A percentile compares a stretch with the other conserved stretches of the same genome.
Evolutionary conservation across 768 basidiomycete species (phyloP).

Genomic region (Boletus edulis): DNA sequence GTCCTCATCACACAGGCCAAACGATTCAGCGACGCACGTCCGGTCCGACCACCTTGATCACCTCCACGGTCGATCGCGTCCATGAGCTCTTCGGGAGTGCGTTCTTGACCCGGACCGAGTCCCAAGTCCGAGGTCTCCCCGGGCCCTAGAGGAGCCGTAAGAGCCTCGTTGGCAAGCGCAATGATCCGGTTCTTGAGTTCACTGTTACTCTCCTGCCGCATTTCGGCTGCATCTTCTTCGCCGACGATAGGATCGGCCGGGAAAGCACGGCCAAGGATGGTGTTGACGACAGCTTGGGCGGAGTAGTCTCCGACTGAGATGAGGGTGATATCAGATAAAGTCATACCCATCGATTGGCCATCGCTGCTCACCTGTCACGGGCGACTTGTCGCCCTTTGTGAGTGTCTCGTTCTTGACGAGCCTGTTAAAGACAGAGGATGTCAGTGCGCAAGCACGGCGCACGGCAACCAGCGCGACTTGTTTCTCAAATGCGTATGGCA

Average conservation of each 20-base stretch:
- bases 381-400: constrained; percentile 88
- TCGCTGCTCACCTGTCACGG: constrained; percentile 68
- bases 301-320: constrained; percentile 85
- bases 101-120: constrained; percentile 57
- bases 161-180: constrained; percentile 76
- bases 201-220: constrained; percentile 49
- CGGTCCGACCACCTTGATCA: constrained; percentile 64
- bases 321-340: background rate
- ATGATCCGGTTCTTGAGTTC: constrained; percentile 65
- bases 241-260: constrained; percentile 88
- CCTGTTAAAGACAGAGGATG: constrained; percentile 81
- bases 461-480: constrained; percentile 85
- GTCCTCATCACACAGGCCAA: too few relatives aligned
- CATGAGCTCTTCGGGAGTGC: constrained; percentile 60
- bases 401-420: constrained; percentile 84
- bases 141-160: constrained; percentile 48
- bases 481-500: constrained; percentile 63
- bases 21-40: constrained; percentile 50
- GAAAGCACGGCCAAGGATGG: constrained; percentile 74
- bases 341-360: background rate
- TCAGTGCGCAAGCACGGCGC: constrained; percentile 79
- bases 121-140: constrained; percentile 71
- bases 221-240: constrained; percentile 87
- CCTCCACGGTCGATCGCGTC: constrained; percentile 86
- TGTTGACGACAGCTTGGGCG: constrained; percentile 88